phyloP scores from a whole-genome alignment of 2,329 filamentous ascomycete genomes.

The Neocucurbitaria cava region DNA sequence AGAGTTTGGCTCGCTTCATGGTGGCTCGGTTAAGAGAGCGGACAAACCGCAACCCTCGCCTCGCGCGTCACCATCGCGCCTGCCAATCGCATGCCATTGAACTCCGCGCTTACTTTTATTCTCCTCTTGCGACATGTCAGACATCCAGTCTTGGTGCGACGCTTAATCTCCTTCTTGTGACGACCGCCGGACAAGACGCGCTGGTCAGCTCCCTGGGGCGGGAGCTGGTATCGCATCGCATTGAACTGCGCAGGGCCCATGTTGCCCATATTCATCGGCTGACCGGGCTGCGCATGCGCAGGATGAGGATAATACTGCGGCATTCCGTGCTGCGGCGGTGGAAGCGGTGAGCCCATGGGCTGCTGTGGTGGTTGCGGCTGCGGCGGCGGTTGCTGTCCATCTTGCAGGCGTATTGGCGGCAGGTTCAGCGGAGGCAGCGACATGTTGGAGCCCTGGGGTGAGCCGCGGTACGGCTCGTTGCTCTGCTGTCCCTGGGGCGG shows the following conservation, averaged over 20 bases:
- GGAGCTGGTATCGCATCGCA: slow-evolving; percentile 63
- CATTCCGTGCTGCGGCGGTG: slow-evolving; percentile 61
- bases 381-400: slow-evolving; percentile 49
- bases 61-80: slow-evolving; percentile 37
- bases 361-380: slow-evolving; percentile 42
- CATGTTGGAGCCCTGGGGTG: slow-evolving; percentile 53
- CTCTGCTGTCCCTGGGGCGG: slow-evolving; percentile 47
- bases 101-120: slow-evolving; percentile 68
- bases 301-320: slow-evolving; percentile 59
- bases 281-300: slow-evolving; percentile 50
- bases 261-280: slow-evolving; percentile 58
- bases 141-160: slow-evolving; percentile 77
- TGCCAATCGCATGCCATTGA: slow-evolving; percentile 33
- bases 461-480: slow-evolving; percentile 56
- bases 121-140: slow-evolving; percentile 64
- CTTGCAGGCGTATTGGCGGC: slow-evolving; percentile 59
- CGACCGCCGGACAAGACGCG: slow-evolving; percentile 67
- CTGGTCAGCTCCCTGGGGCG: slow-evolving; percentile 55
- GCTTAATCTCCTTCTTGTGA: slow-evolving; percentile 77
- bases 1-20: slow-evolving; percentile 25
- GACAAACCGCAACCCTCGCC: slow-evolving; percentile 23
- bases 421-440: slow-evolving; percentile 56
- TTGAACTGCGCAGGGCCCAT: slow-evolving; percentile 57
- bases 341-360: slow-evolving; percentile 61
- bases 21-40: slow-evolving; percentile 36